phyloP scores from a whole-genome alignment of 2,329 filamentous ascomycete genomes.

The Sclerotinia trifoliorum region DNA sequence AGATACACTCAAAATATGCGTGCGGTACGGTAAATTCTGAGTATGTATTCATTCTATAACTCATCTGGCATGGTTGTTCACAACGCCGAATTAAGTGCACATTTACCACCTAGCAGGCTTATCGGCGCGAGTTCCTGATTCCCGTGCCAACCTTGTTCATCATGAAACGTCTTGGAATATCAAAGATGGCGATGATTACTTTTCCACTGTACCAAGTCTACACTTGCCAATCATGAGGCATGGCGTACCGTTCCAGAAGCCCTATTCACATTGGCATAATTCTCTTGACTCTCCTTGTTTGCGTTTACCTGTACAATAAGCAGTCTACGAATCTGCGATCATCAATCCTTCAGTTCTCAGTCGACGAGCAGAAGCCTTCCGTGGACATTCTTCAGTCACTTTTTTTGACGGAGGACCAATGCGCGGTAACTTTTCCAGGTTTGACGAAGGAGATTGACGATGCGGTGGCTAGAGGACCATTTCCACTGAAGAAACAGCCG shows the following conservation, averaged over 20 bases:
- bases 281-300: not conserved
- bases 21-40: not conserved
- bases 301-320: not conserved
- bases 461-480: conserved; percentile 46
- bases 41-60: not conserved
- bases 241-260: conserved; percentile 12
- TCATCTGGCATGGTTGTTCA: not conserved
- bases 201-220: not conserved
- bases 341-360: not conserved
- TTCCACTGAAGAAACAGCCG: conserved; percentile 42
- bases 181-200: not conserved
- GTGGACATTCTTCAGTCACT: conserved; percentile 23
- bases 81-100: not conserved
- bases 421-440: conserved; percentile 47
- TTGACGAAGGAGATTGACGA: conserved; percentile 49
- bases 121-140: conserved; percentile 19
- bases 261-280: not conserved
- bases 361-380: not conserved
- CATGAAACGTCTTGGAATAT: conserved; percentile 1
- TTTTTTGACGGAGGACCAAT: conserved; percentile 46
- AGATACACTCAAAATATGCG: not conserved
- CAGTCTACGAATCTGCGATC: not conserved
- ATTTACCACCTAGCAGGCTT: conserved; percentile 8
- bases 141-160: conserved; percentile 13
- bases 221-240: not conserved